A percentile compares a stretch with the other conserved stretches of the same genome.
phyloP scores from a whole-genome alignment of 2,329 filamentous ascomycete genomes.

The Aspergillus brunneoviolaceus region DNA sequence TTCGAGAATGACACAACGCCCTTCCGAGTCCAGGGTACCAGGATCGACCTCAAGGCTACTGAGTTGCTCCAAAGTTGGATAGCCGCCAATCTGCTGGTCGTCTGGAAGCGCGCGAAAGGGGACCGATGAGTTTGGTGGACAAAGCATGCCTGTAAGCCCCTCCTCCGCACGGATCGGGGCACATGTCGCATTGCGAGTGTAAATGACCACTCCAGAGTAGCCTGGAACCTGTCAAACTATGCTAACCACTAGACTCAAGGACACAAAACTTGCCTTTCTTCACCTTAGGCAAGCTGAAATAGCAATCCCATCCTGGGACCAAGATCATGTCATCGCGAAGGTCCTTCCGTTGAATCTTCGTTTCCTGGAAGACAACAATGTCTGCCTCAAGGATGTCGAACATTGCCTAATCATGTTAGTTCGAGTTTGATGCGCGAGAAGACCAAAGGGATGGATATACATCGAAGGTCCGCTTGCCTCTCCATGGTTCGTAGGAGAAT shows the following conservation, averaged over 20 bases:
- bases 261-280: slow-evolving; percentile 70
- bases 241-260: background rate
- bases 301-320: slow-evolving; percentile 92
- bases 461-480: slow-evolving; percentile 67
- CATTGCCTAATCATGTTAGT: slow-evolving; percentile 63
- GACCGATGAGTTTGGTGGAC: slow-evolving; percentile 67
- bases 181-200: slow-evolving; percentile 84
- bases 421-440: background rate
- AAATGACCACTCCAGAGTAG: slow-evolving; percentile 93
- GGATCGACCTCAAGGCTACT: slow-evolving; percentile 63
- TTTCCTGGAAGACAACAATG: slow-evolving; percentile 92
- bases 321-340: slow-evolving; percentile 93
- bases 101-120: slow-evolving; percentile 73
- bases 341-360: slow-evolving; percentile 93
- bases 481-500: slow-evolving; percentile 82
- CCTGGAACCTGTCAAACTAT: slow-evolving; percentile 52
- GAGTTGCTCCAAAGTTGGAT: slow-evolving; percentile 71
- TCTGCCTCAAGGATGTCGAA: slow-evolving; percentile 91
- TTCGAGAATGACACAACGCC: slow-evolving; percentile 84
- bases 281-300: slow-evolving; percentile 86
- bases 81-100: slow-evolving; percentile 81
- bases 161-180: slow-evolving; percentile 88
- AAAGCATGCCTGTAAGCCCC: slow-evolving; percentile 81
- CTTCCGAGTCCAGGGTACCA: slow-evolving; percentile 78
- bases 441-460: slow-evolving; percentile 40